Conservation (phyloP, 208 protist genomes). For the Crithidia brevicula region DNA sequence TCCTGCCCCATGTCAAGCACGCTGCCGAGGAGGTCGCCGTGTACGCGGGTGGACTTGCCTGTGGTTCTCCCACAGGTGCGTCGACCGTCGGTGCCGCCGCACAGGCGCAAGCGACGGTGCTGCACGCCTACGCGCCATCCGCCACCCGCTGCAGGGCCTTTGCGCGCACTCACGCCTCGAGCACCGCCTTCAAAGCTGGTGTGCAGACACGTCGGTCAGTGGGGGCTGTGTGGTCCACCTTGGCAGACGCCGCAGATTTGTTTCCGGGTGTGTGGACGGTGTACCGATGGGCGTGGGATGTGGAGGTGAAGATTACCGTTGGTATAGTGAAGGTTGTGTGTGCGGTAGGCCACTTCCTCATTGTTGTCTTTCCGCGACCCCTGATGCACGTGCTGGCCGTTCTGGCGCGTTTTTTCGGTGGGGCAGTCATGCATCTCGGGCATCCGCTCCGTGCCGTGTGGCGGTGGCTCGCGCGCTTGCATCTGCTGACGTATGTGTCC, state of each 20-base stretch:
- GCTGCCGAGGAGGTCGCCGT: slow-evolving; percentile 17
- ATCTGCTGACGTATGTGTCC: slow-evolving; percentile 4
- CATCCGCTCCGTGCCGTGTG: not conserved
- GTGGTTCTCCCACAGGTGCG: not conserved
- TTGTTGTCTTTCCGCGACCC: not conserved
- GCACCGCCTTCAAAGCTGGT: slow-evolving; percentile 41
- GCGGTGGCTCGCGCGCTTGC: not conserved
- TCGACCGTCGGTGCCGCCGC: not conserved
- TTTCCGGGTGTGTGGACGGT: slow-evolving; percentile 67
- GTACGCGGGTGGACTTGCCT: slow-evolving; percentile 18
- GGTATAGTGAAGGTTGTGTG: slow-evolving; percentile 19
- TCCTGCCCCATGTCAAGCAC: slow-evolving; percentile 12
- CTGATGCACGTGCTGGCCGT: slow-evolving; percentile 3
- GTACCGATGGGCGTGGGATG: slow-evolving; percentile 44
- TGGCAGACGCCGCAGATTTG: slow-evolving; percentile 56
- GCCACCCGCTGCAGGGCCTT: slow-evolving; percentile 7
- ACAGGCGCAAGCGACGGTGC: slow-evolving; percentile 6
- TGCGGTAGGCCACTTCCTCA: not conserved
- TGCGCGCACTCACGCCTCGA: slow-evolving; percentile 1
- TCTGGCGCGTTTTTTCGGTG: not conserved
- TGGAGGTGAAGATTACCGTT: slow-evolving; percentile 50
- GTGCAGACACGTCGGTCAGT: slow-evolving; percentile 26
- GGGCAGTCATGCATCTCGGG: not conserved
- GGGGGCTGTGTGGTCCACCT: slow-evolving; percentile 23
- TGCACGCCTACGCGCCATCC: slow-evolving; percentile 5